Percentiles rank a stretch among this genome's conserved stretches.
phyloP scores from a whole-genome alignment of 1,284 basidiomycete species.

The Trametes sp. region DNA sequence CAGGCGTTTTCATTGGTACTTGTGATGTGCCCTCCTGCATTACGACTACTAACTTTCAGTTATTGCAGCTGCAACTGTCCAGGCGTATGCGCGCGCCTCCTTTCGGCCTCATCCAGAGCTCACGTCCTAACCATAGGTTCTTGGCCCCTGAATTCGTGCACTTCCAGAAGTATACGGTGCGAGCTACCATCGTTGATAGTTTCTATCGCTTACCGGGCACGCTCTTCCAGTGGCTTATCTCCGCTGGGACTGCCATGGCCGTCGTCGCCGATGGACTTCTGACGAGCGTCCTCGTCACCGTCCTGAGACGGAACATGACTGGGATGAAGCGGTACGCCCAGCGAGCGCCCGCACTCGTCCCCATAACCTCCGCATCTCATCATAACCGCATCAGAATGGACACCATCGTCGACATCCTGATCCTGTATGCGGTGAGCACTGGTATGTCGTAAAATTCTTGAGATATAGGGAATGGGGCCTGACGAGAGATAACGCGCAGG shows the following conservation, averaged over 20 bases:
- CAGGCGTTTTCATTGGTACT: not conserved
- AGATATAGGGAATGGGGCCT: not conserved
- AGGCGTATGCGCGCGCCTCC: not conserved
- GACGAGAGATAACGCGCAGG: not conserved
- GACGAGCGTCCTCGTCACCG: constrained; percentile 4
- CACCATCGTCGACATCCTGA: constrained; percentile 13
- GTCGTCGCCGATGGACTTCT: not conserved
- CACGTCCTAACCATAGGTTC: not conserved
- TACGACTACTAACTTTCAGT: not conserved
- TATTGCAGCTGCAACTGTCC: not conserved
- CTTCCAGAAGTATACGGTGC: constrained; percentile 6
- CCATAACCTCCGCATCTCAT: not conserved
- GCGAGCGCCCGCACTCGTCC: too few relatives aligned
- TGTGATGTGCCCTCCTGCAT: not conserved
- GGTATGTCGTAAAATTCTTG: not conserved
- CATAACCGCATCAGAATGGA: constrained; percentile 9
- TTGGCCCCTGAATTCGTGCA: not conserved
- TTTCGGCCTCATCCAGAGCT: not conserved
- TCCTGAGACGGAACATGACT: not conserved
- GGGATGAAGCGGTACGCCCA: not conserved
- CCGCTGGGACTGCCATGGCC: constrained; percentile 6
- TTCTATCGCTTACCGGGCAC: not conserved
- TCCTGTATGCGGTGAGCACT: constrained; percentile 19
- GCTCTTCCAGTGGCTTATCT: not conserved
- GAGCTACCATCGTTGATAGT: not conserved